A percentile compares a stretch with the other conserved stretches of the same genome.
These are phyloP conservation scores for Handroanthus guayacan DNA, from an alignment of 257 asterid genomes.

Conservation along the genomic window DNA sequence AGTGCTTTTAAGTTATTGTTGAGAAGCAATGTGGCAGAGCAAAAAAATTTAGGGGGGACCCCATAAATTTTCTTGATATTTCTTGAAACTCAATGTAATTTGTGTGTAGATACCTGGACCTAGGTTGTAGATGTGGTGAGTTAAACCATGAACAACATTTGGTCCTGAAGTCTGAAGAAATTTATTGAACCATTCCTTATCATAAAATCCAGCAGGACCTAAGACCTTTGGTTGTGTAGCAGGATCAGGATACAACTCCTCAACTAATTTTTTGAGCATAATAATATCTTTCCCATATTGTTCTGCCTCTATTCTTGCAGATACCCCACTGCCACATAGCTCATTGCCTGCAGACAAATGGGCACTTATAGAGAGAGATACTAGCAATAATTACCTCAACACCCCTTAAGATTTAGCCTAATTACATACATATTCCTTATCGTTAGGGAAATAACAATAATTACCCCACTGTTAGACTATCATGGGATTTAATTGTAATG, in stretches of 20 bases:
- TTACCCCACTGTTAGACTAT: too few relatives aligned
- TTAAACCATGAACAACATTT: conserved; percentile 67
- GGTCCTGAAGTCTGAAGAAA: conserved; percentile 67
- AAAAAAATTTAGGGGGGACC: too few relatives aligned
- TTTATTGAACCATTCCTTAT: conserved; percentile 59
- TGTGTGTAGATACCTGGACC: conserved; percentile 61
- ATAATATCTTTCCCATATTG: conserved; percentile 74
- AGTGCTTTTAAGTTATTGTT: too few relatives aligned
- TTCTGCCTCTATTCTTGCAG: conserved; percentile 58
- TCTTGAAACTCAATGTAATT: too few relatives aligned
- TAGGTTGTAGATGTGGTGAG: conserved; percentile 86
- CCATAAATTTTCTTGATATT: too few relatives aligned
- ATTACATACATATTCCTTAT: too few relatives aligned
- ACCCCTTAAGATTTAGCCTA: too few relatives aligned
- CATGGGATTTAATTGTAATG: too few relatives aligned
- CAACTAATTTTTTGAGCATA: conserved; percentile 55
- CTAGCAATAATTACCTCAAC: too few relatives aligned
- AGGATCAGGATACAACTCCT: conserved; percentile 51
- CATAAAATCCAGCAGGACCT: conserved; percentile 85
- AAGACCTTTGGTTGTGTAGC: conserved; percentile 58
- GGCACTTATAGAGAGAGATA: neutral
- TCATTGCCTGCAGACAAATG: conserved; percentile 67
- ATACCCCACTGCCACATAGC: conserved; percentile 68
- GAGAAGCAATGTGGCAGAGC: too few relatives aligned
- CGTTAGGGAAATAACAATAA: too few relatives aligned